phyloP scores from a whole-genome alignment of 169 alveolate genomes.

The Plasmodium vivax region DNA sequence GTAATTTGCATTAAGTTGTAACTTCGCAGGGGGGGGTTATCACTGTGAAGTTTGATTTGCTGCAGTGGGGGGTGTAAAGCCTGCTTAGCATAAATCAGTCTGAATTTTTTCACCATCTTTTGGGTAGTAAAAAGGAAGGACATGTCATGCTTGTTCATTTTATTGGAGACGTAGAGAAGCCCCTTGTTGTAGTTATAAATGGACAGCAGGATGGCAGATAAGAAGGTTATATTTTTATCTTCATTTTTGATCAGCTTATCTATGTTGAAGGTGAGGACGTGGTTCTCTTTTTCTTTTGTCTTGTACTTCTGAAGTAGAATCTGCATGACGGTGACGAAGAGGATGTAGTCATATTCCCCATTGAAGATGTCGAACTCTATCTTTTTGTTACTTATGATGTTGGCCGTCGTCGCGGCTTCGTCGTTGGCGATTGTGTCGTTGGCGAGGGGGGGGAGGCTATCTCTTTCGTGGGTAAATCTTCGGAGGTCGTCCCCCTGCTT shows the following conservation, averaged over 20 bases:
- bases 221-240: slow-evolving; percentile 60
- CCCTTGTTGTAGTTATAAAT: slow-evolving; percentile 68
- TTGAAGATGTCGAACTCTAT: slow-evolving; percentile 51
- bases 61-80: not conserved
- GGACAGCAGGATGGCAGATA: slow-evolving; percentile 56
- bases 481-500: not conserved
- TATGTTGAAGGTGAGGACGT: slow-evolving; percentile 20
- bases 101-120: slow-evolving; percentile 16
- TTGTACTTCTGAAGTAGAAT: slow-evolving; percentile 58
- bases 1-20: not conserved
- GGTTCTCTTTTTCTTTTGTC: slow-evolving; percentile 27
- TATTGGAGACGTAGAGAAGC: slow-evolving; percentile 19
- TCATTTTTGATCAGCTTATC: slow-evolving; percentile 50
- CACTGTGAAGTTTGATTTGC: not conserved
- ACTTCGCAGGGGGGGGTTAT: not conserved
- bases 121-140: slow-evolving; percentile 28
- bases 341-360: slow-evolving; percentile 63
- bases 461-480: not conserved
- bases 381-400: slow-evolving; percentile 7
- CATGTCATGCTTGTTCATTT: slow-evolving; percentile 63
- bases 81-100: not conserved
- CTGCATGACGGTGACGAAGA: slow-evolving; percentile 63
- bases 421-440: not conserved
- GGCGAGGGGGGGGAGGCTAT: not conserved
- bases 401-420: not conserved